These are phyloP conservation scores for Akanthomyces lecanii DNA, from an alignment of 2,329 filamentous ascomycete genomes.

Conservation along the genomic window DNA sequence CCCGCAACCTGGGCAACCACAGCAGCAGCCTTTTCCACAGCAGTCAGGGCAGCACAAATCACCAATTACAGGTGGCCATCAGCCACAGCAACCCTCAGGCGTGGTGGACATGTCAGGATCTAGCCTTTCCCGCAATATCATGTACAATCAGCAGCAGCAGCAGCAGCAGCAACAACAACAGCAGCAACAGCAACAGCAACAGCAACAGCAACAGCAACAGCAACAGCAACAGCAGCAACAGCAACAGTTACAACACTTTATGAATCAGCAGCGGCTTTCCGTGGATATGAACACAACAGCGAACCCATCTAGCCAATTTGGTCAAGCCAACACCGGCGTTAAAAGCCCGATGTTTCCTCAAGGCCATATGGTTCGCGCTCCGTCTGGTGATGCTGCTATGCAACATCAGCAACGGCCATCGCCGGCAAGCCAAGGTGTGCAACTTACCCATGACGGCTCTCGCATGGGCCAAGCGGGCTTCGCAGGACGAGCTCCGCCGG, in stretches of 20 bases:
- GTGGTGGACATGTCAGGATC: slow-evolving; percentile 13
- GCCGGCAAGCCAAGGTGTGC: slow-evolving; percentile 6
- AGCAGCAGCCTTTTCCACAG: slow-evolving; percentile 7
- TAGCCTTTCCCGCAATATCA: slow-evolving; percentile 2
- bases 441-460: slow-evolving; percentile 9
- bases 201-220: slow-evolving; percentile 7
- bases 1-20: background rate
- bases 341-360: slow-evolving; percentile 16
- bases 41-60: slow-evolving; percentile 14
- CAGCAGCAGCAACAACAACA: background rate
- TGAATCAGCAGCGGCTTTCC: slow-evolving; percentile 14
- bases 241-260: slow-evolving; percentile 16
- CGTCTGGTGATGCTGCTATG: slow-evolving; percentile 12
- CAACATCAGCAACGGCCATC: slow-evolving; percentile 14
- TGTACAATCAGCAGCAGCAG: slow-evolving; percentile 16
- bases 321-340: background rate
- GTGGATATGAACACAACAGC: slow-evolving; percentile 11
- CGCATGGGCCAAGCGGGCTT: slow-evolving; percentile 4
- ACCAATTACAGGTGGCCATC: slow-evolving; percentile 10
- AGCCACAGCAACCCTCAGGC: slow-evolving; percentile 4
- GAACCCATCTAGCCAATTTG: background rate
- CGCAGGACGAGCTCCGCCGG: background rate
- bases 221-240: slow-evolving; percentile 16
- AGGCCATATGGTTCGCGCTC: slow-evolving; percentile 12
- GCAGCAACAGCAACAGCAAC: slow-evolving; percentile 15